Evolutionary conservation across 177 flowering plant species (phyloP).

Genomic region (Vitis hybrid): DNA sequence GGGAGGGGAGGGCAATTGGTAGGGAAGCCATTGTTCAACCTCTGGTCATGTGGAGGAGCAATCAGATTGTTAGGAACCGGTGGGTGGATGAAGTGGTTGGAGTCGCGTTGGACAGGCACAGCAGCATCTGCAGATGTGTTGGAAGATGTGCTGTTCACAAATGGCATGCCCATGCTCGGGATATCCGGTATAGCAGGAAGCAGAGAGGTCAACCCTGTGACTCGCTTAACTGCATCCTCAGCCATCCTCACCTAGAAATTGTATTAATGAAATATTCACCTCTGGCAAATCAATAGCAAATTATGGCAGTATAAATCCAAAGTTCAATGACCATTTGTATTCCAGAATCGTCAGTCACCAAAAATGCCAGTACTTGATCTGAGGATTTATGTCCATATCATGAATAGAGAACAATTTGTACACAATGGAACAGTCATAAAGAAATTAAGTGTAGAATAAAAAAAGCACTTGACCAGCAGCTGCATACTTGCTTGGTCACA

Average conservation of each 20-base stretch:
- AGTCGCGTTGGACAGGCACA: constrained; percentile 18
- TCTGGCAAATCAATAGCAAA: neutral
- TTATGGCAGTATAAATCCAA: neutral
- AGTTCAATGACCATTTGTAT: neutral
- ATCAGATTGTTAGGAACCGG: constrained; percentile 7
- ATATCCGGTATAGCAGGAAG: constrained; percentile 18
- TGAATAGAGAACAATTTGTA: too few species aligned
- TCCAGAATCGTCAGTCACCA: too few species aligned
- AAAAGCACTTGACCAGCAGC: too few species aligned
- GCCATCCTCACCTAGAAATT: constrained; percentile 46
- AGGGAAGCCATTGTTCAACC: constrained; percentile 10
- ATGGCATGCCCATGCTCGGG: constrained; percentile 15
- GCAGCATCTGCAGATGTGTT: constrained; percentile 8
- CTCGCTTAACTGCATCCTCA: constrained; percentile 36
- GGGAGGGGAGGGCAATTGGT: constrained; percentile 6
- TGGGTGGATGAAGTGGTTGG: constrained; percentile 21
- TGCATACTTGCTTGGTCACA: too few species aligned
- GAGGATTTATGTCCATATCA: too few species aligned
- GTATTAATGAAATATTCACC: neutral
- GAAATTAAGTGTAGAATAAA: too few species aligned
- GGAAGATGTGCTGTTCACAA: constrained; percentile 5
- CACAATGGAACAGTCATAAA: too few species aligned
- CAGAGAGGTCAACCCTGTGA: constrained; percentile 31
- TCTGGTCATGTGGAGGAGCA: constrained; percentile 17
- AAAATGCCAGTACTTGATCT: too few species aligned